Base-by-base conservation (phyloP, 345 rosid genomes). In the Sonneratia caseolaris region DNA sequence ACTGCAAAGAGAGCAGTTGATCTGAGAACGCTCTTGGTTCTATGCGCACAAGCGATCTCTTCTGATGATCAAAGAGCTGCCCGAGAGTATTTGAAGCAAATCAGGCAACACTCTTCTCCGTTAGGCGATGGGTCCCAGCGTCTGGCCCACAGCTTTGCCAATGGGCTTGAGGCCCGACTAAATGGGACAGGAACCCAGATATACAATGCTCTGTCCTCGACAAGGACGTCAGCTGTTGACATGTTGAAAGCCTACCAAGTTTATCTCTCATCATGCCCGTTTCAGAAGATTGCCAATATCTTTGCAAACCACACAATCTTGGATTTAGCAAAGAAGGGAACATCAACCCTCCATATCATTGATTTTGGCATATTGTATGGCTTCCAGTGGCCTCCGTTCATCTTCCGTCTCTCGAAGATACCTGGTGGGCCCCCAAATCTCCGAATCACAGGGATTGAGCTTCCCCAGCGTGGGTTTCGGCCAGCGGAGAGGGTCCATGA, bases 291-390 rank as follows among this genome's bases (percentile, higher is more conserved):
- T 5, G 80, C 89, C 6, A 85, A 75, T 53, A 57, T 83, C 75
- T 89, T 86, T 61, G 89, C 96, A 4, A 89, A 83, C 84, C 75
- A 80, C 70, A 89, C 45, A 71, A 80, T 86, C 56, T 57, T 83
- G 80, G 70, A 72, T 45, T 77, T 83, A 43, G 83, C 93, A 38
- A 81, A 70, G 74, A 77, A 83, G 4, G 85, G 86, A 70, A 72
- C 76, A 64, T 37, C 68, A 35, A 76, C 82, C 1, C 80, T 93
- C 72, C 98, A 93, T 70, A 79, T 93, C 40, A 77, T 93, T 64
- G 97, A 93, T 76, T 93, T 93, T 14, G 98, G 98, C 47, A 85
- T 93, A 66, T 70, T 82, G 47, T 86, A 87, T 40, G 98, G 98
- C 68, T 89, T 87, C 76, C 97, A 93, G 38, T 92, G 98, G 98